Conservation (phyloP, 257 asterid species). For the Nicotiana undulata region DNA sequence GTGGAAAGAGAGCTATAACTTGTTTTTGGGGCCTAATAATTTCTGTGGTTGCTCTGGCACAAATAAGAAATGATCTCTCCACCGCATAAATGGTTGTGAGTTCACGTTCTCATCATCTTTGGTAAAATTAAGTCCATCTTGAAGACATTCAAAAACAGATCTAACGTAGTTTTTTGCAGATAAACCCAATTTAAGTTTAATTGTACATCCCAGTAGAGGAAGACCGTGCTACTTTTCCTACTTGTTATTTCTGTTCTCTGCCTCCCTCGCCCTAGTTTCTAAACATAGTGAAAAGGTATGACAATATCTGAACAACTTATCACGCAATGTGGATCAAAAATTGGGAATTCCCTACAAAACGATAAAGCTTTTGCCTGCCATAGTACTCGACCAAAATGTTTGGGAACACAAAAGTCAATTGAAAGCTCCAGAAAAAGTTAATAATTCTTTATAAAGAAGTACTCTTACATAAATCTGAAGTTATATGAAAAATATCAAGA, state of each 20-base stretch:
- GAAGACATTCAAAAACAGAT: neutral
- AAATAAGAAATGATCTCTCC: constrained; percentile 4
- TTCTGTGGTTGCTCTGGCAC: neutral
- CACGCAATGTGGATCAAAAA: neutral
- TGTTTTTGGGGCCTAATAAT: no score
- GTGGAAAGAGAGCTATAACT: no score
- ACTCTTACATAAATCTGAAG: neutral
- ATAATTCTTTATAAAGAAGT: neutral
- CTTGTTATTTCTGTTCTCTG: neutral
- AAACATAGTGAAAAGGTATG: neutral
- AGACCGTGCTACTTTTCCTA: neutral
- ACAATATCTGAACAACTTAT: neutral
- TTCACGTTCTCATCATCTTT: neutral
- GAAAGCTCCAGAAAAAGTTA: neutral
- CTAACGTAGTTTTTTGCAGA: neutral
- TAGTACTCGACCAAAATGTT: neutral
- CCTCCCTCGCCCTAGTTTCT: neutral
- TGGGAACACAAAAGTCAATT: neutral
- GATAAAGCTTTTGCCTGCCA: neutral
- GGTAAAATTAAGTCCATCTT: neutral
- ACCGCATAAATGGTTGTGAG: neutral
- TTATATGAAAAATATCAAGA: neutral
- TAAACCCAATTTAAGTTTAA: neutral
- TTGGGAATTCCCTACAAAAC: neutral
- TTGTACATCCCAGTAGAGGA: neutral